Evolutionary conservation across 768 basidiomycete genomes (phyloP).

Genomic region (Cantharellus cinnabarinus): DNA sequence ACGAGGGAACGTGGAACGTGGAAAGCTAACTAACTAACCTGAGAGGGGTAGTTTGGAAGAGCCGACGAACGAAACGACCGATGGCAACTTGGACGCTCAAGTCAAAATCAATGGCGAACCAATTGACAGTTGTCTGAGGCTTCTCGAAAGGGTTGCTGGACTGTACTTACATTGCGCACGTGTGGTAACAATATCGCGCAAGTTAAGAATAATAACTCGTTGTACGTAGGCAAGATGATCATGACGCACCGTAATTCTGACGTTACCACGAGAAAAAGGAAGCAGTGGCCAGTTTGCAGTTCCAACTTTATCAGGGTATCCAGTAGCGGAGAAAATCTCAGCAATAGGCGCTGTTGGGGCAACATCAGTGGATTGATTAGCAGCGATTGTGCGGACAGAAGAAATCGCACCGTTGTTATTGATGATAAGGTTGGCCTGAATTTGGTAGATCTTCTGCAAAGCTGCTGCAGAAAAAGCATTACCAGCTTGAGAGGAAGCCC

Average conservation of each 20-base stretch:
- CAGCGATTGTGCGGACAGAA: too few species aligned
- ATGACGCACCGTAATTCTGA: conserved; percentile 23
- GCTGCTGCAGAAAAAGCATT: conserved; percentile 23
- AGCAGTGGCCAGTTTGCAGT: conserved; percentile 34
- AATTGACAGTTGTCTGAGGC: conserved; percentile 30
- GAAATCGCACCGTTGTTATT: conserved; percentile 17
- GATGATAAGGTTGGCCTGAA: conserved; percentile 29
- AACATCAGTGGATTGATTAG: neutral
- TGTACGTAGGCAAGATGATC: neutral
- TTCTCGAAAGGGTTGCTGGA: conserved; percentile 27
- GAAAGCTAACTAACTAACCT: conserved; percentile 15
- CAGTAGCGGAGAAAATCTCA: neutral
- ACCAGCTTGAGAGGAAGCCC: conserved; percentile 26
- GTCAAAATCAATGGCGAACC: conserved; percentile 30
- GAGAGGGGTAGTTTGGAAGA: conserved; percentile 24
- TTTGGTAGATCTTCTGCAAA: conserved; percentile 23
- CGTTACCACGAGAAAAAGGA: conserved; percentile 34
- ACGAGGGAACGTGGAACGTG: neutral
- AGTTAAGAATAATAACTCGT: neutral
- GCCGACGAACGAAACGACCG: conserved; percentile 24
- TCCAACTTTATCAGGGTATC: conserved; percentile 19
- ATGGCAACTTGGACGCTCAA: conserved; percentile 30
- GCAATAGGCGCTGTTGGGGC: neutral
- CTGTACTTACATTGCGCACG: conserved; percentile 11
- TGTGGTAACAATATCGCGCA: neutral